These are phyloP conservation scores for Trypanosoma congolense DNA, from an alignment of 208 protist genomes.

Conservation along the genomic window DNA sequence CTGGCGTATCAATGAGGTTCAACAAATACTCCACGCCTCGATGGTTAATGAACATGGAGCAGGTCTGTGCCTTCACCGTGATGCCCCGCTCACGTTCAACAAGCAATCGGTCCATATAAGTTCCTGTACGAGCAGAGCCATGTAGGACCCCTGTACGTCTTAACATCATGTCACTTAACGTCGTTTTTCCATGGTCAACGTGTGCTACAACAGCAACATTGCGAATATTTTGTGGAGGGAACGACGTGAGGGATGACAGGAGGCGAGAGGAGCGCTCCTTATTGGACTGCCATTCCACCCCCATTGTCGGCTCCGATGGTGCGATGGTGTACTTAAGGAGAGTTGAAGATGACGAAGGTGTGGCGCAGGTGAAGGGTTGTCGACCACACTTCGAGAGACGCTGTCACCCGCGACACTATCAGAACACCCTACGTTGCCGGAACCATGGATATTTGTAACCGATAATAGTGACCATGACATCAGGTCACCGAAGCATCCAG, in stretches of 20 bases:
- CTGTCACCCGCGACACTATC: no score
- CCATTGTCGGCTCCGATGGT: slow-evolving; percentile 14
- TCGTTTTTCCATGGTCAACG: slow-evolving; percentile 93
- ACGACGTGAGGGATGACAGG: slow-evolving; percentile 29
- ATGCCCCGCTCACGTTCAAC: slow-evolving; percentile 96
- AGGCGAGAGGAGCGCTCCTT: slow-evolving; percentile 11
- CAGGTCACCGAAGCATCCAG: no score
- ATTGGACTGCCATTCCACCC: slow-evolving; percentile 8
- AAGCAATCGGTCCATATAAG: slow-evolving; percentile 90
- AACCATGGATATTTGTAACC: no score
- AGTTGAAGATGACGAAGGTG: slow-evolving; percentile 1
- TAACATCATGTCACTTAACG: slow-evolving; percentile 87
- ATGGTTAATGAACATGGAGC: slow-evolving; percentile 77
- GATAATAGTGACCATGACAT: no score
- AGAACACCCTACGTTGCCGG: no score
- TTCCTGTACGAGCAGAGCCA: slow-evolving; percentile 40
- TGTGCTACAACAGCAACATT: slow-evolving; percentile 91
- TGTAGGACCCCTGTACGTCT: slow-evolving; percentile 68
- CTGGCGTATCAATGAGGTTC: slow-evolving; percentile 97
- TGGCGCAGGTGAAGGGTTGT: background rate
- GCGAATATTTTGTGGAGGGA: slow-evolving; percentile 64
- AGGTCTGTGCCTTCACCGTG: slow-evolving; percentile 94
- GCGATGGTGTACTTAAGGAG: slow-evolving; percentile 11
- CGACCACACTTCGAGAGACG: background rate
- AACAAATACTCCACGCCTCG: slow-evolving; percentile 76